Base-by-base conservation (phyloP, 1,139 yeast genomes). In the Suhomyces guaymorum region DNA sequence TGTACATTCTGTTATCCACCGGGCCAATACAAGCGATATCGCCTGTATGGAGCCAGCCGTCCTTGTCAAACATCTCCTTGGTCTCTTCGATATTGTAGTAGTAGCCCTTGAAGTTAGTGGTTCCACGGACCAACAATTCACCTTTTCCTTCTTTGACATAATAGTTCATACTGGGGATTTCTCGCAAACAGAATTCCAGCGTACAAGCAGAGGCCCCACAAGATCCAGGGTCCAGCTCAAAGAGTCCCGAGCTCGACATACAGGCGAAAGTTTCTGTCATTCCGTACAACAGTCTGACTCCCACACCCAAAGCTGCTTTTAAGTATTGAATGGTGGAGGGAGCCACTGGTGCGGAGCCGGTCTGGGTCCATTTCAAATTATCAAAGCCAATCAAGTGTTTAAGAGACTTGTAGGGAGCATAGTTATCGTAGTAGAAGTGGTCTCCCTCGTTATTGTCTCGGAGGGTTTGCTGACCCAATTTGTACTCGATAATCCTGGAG, bases 91-190 rank as follows among this genome's bases (percentile, higher is more conserved):
- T 70, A 46, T 78, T 76, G 51, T 80, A 75, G 61, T 59, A 82
- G 59, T 85, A 85, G 10, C 73, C 76, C 20, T 52, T 48, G 54
- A 83, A 81, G 24, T 79, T 65, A 51, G 79, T 86, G 4, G 85
- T 79, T 2, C 94, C 92, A 37, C 90, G 68, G 24, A 84, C 54
- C 55, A 75, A 66, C 37, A 84, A 60, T 54, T 85, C 94, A 30
- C 80, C 80, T 28, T 34, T 24, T 28, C 32, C 34, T 6, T 73
- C 73, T 18, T 48, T 44, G 10, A 74, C 65, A 19, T 57, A 52
- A 54, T 84, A 82, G 8, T 76, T 75, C 80, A 82, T 77, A 33
- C 70, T 78, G 1, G 86, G 84, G 14, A 81, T 71, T 42, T 80
- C 86, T 41, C 75, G 65, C 8, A 40, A 34, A n/a, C 24, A 26